phyloP scores from a whole-genome alignment of 2,329 filamentous ascomycete genomes.

The Fusarium guadeloupense region DNA sequence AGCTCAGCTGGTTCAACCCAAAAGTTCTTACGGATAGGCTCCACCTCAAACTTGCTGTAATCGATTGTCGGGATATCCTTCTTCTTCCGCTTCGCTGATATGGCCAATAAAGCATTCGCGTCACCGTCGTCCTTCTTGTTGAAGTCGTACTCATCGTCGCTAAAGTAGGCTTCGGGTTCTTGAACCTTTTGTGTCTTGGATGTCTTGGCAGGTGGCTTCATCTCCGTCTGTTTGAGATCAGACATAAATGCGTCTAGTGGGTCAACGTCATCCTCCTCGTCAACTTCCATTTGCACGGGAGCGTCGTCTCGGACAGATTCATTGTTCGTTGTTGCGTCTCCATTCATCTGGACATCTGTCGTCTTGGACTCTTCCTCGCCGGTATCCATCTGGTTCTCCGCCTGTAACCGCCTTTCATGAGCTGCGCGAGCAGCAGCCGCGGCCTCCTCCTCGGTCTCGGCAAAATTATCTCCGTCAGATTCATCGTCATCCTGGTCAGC shows the following conservation, averaged over 20 bases:
- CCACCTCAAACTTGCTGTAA: conserved; percentile 85
- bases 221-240: conserved; percentile 65
- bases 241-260: conserved; percentile 98
- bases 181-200: conserved; percentile 61
- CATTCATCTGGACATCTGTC: conserved; percentile 44
- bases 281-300: conserved; percentile 65
- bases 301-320: conserved; percentile 32
- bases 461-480: conserved; percentile 79
- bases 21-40: conserved; percentile 91
- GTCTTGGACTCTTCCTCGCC: conserved; percentile 38
- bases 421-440: conserved; percentile 86
- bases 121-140: conserved; percentile 59
- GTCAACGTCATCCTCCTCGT: conserved; percentile 76
- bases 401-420: conserved; percentile 78
- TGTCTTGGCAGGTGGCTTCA: conserved; percentile 50
- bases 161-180: conserved; percentile 86
- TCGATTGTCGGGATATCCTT: conserved; percentile 92
- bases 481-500: conserved; percentile 74
- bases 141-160: conserved; percentile 77
- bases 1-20: conserved; percentile 91
- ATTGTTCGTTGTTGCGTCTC: conserved; percentile 40
- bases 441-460: conserved; percentile 85
- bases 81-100: conserved; percentile 80
- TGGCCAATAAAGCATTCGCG: conserved; percentile 59
- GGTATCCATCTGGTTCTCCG: conserved; percentile 60